Conservation (phyloP, 306 rosid genomes). For the Corylus americana region DNA sequence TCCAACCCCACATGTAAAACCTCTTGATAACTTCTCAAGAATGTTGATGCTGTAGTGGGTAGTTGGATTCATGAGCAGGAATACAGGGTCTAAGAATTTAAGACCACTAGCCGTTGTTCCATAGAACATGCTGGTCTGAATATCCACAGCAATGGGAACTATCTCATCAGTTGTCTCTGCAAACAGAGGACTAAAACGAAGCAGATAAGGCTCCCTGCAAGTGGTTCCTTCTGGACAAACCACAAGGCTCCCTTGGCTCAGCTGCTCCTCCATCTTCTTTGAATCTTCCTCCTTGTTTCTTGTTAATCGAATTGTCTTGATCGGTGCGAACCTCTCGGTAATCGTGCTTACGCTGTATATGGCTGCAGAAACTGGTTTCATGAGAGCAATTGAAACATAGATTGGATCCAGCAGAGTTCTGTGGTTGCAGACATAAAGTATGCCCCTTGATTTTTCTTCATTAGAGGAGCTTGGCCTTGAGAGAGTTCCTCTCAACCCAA, state of each 20-base stretch:
- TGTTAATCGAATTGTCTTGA: background rate
- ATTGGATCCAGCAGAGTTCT: background rate
- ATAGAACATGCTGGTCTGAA: background rate
- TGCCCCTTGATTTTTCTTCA: background rate
- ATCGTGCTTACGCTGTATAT: background rate
- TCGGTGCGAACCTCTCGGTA: background rate
- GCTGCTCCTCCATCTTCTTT: background rate
- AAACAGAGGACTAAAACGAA: conserved; percentile 8
- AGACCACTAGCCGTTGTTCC: conserved; percentile 7
- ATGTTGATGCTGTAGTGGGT: background rate
- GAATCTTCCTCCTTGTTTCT: conserved; percentile 10
- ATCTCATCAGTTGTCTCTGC: background rate
- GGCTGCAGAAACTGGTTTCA: background rate
- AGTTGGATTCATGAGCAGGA: background rate
- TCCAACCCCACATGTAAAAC: background rate
- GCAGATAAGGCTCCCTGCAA: conserved; percentile 6
- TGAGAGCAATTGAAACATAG: background rate
- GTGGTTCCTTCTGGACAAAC: conserved; percentile 1
- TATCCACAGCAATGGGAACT: background rate
- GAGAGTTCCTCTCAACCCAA: background rate
- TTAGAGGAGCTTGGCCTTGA: background rate
- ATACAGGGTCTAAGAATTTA: conserved; percentile 1
- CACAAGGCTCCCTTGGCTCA: background rate
- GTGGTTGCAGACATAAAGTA: conserved; percentile 9
- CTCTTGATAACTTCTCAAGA: background rate